phyloP scores from a whole-genome alignment of 2,329 filamentous ascomycete genomes.

The Xylaria sp. region DNA sequence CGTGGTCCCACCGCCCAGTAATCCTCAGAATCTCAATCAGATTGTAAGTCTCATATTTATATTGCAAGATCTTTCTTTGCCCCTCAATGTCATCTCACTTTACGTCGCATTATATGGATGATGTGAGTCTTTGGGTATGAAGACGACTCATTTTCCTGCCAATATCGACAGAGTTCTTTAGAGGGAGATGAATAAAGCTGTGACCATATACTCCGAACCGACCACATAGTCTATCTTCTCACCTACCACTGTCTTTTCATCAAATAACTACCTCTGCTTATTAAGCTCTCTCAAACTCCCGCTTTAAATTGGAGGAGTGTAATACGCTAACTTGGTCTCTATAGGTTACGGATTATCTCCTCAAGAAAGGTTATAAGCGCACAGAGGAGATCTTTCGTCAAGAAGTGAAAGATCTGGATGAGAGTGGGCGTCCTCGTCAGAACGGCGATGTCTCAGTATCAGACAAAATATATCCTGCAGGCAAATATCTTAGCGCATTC shows the following conservation, averaged over 20 bases:
- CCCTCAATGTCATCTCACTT: background rate
- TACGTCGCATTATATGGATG: slow-evolving; percentile 37
- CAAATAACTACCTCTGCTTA: background rate
- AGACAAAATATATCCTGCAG: slow-evolving; percentile 49
- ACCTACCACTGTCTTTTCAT: background rate
- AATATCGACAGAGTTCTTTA: background rate
- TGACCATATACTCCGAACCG: background rate
- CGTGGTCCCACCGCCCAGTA: slow-evolving; percentile 60
- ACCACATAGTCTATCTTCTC: background rate
- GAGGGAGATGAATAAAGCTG: background rate
- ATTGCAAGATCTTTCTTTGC: background rate
- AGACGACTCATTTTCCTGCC: background rate
- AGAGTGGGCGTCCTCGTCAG: slow-evolving; percentile 79
- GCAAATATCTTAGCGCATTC: slow-evolving; percentile 82
- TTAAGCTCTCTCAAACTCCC: background rate
- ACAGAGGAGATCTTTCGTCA: slow-evolving; percentile 93
- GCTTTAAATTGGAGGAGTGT: too few species aligned
- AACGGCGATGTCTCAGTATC: slow-evolving; percentile 76
- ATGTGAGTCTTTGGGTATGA: background rate
- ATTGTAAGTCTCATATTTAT: slow-evolving; percentile 73
- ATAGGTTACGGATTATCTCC: slow-evolving; percentile 89
- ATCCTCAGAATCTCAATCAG: slow-evolving; percentile 87
- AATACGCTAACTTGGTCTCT: slow-evolving; percentile 14
- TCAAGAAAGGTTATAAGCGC: slow-evolving; percentile 92
- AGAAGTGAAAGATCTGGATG: slow-evolving; percentile 85